Evolutionary conservation across 352 stramenopile species (phyloP).

Genomic region (Phytophthora capsici): DNA sequence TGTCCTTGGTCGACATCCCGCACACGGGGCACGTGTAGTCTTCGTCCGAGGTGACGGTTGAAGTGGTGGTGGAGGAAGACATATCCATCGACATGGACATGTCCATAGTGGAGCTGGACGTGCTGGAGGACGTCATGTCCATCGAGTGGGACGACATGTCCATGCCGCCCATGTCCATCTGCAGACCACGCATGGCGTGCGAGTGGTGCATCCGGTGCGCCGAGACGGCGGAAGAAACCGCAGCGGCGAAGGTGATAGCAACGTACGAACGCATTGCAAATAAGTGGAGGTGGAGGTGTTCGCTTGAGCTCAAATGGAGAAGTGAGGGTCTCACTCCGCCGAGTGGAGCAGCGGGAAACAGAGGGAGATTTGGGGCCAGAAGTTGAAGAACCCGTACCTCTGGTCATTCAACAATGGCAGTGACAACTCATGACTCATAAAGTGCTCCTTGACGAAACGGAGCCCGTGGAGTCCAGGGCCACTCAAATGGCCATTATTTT

Average conservation of each 20-base stretch:
- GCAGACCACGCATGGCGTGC: slow-evolving; percentile 30
- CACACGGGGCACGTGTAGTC: slow-evolving; percentile 74
- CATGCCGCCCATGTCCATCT: slow-evolving; percentile 34
- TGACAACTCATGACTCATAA: no score
- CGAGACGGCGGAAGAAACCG: slow-evolving; percentile 11
- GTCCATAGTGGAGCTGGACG: slow-evolving; percentile 15
- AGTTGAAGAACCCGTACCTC: slow-evolving; percentile 17
- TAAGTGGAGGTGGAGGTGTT: slow-evolving; percentile 1
- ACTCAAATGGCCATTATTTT: no score
- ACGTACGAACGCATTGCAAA: slow-evolving; percentile 18
- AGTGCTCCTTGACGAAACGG: no score
- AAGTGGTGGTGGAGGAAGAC: slow-evolving; percentile 12
- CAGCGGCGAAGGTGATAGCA: slow-evolving; percentile 9
- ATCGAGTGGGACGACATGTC: slow-evolving; percentile 34
- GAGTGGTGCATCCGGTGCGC: slow-evolving; percentile 33
- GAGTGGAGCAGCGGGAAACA: slow-evolving; percentile 12
- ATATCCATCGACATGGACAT: slow-evolving; percentile 22
- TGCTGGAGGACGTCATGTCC: slow-evolving; percentile 18
- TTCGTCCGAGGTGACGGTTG: slow-evolving; percentile 16
- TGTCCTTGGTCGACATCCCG: slow-evolving; percentile 64
- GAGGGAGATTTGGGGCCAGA: slow-evolving; percentile 12
- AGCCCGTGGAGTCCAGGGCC: no score
- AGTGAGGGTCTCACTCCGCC: slow-evolving; percentile 17
- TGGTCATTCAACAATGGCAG: slow-evolving; percentile 12
- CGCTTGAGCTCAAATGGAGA: slow-evolving; percentile 26